Base-by-base conservation (phyloP, 2,329 filamentous ascomycete species). In the Penicillium thymicola region DNA sequence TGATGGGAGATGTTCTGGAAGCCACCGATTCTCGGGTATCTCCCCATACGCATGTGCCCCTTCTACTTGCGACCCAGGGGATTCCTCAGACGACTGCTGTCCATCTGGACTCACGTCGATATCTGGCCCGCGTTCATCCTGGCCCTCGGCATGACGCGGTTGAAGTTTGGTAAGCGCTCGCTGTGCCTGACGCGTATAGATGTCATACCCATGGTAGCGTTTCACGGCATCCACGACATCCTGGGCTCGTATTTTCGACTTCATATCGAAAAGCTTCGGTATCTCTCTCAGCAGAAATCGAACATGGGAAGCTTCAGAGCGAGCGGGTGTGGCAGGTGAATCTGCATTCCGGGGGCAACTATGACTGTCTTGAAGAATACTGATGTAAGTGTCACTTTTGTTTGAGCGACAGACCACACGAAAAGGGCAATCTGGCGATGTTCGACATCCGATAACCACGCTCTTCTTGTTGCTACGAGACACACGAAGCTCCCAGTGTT, bases 381-480 rank as follows among this genome's bases (percentile, higher is more conserved):
- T 75, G 57, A 75, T 74, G 52, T 75, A 73, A 30, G 72, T 75
- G 55, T 70, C 63, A 55, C 72, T 73, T 58, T 75, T 74, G 63
- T 74, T 75, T 32, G 71, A 69, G 47, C 73, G 73, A 59, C 73
- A 75, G 52, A 75, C 72, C 36, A 73, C 73, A 16, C 73, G 73
- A 57, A 75, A 75, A 53, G 65, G 72, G 60, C 73, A 75, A 65
- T 70, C 74, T 59, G 64, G 55, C 30, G 70, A 72, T 7, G 73
- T 75, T 43, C 73, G 71, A 61, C 73, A 75, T 32, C 72, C 72
- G 51, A 75, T 67, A n/a, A 75, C 72, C 48, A 75, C 73, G 43
- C 72, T 75, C 51, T 75, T 75, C 58, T 73, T 74, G 57, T 75
- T 75, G 63, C 73, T 75, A 45, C 73, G 68, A 47, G 70, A 67